Conservation (phyloP, 2,329 filamentous ascomycete species). For the Colletotrichum graminicola region DNA sequence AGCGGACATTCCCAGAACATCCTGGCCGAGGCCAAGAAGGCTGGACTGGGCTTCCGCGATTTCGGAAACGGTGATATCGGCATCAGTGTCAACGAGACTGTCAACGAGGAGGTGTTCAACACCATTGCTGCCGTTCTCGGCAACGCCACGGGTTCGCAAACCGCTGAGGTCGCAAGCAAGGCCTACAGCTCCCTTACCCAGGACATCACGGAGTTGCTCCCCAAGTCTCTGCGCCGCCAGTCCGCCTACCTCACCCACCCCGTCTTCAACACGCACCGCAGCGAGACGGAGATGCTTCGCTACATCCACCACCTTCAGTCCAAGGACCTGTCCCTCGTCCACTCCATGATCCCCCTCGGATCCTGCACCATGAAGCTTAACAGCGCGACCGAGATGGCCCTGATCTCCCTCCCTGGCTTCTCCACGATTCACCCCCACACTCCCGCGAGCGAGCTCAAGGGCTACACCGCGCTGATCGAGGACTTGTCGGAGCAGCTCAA, state of each 20-base stretch:
- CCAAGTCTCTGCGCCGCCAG: slow-evolving; percentile 74
- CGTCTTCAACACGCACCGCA: slow-evolving; percentile 95
- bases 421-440: slow-evolving; percentile 86
- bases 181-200: slow-evolving; percentile 50
- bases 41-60: slow-evolving; percentile 72
- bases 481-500: slow-evolving; percentile 82
- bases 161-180: slow-evolving; percentile 58
- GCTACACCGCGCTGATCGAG: slow-evolving; percentile 78
- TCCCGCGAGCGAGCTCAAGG: slow-evolving; percentile 71
- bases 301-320: slow-evolving; percentile 95
- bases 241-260: slow-evolving; percentile 87
- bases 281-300: slow-evolving; percentile 91
- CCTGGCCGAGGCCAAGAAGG: slow-evolving; percentile 63
- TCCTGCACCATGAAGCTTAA: slow-evolving; percentile 99
- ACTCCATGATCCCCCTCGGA: slow-evolving; percentile 97
- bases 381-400: slow-evolving; percentile 91
- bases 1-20: slow-evolving; percentile 63
- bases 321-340: slow-evolving; percentile 92
- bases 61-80: slow-evolving; percentile 72
- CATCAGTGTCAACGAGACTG: slow-evolving; percentile 80
- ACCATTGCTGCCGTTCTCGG: slow-evolving; percentile 54
- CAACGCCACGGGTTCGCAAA: slow-evolving; percentile 46
- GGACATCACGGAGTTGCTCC: slow-evolving; percentile 58
- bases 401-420: slow-evolving; percentile 82
- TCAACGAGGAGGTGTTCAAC: slow-evolving; percentile 66